Base-by-base conservation (phyloP, 192 early-diverging fungal genomes). In the Chytriomyces confervae region DNA sequence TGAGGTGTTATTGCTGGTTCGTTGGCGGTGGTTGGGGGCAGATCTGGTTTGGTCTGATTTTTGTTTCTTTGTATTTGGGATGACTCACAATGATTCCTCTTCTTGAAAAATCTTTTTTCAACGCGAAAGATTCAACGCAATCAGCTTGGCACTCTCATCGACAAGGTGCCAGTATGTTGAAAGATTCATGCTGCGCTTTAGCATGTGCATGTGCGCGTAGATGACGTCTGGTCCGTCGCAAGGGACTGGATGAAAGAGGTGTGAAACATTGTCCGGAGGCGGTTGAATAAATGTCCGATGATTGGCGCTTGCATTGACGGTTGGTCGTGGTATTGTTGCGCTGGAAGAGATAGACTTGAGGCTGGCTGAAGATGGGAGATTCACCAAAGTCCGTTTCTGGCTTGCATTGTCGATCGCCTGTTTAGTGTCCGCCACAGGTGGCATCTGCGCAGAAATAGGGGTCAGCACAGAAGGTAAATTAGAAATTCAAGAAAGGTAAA, bases 171-270 rank as follows among this genome's bases (percentile, higher is more conserved):
- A 57, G 20, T 57, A 57, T 20, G 53, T 20, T 3, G 16, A 13
- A 13, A 13, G 16, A 57, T 57, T 57, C 53, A 57, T 57, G 13
- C 20, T 13, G 13, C 53, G 53, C 53, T 57, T 57, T 20, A 57
- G 53, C 53, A 57, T 57, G 53, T 57, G 53, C 53, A 57, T 57
- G 53, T 57, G 53, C 53, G 53, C 53, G 53, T 57, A 57, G 20
- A 57, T 57, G 13, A 57, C 53, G 5, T 57, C 53, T 1, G 53
- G 53, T 2, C 53, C 53, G 5, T 57, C 53, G 20, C 53, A 57
- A n/a, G 53, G 16, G 3, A 57, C 53, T 2, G 53, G 53, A 57
- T n/a, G 13, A 5, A 57, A 57, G 2, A 57, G 5, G 53, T 13
- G 20, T 0, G 16, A n/a, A 13, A 57, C 53, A 20, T 20, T 57